Conservation (phyloP, 441 rosid genomes). For the Pelargonium fulgidum region DNA sequence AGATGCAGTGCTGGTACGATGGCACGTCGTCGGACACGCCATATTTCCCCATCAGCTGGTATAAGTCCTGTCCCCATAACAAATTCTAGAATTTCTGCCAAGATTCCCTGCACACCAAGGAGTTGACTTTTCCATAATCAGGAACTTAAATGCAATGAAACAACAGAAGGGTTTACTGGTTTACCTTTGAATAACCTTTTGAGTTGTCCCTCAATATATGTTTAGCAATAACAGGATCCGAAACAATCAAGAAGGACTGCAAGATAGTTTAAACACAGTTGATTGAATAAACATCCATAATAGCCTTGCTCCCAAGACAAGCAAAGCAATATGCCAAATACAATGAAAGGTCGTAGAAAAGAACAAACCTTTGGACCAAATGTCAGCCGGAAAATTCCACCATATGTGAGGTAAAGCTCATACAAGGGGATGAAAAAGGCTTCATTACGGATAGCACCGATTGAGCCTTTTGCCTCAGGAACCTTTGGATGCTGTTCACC, state of each 20-base stretch:
- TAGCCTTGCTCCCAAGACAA: background rate
- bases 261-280: constrained; percentile 12
- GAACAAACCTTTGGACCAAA: constrained; percentile 90
- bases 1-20: constrained; percentile 93
- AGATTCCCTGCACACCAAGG: constrained; percentile 55
- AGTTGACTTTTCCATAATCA: constrained; percentile 13
- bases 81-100: constrained; percentile 93
- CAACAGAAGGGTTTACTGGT: constrained; percentile 4
- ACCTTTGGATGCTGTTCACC: constrained; percentile 49
- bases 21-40: constrained; percentile 91
- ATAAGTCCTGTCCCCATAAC: constrained; percentile 98
- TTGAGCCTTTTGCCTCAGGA: constrained; percentile 76
- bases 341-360: background rate
- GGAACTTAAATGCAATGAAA: constrained; percentile 1
- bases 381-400: constrained; percentile 84
- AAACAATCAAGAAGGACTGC: constrained; percentile 89
- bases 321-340: background rate
- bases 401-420: constrained; percentile 85
- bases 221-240: constrained; percentile 90
- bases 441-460: constrained; percentile 60
- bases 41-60: constrained; percentile 94
- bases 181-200: constrained; percentile 85
- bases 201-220: constrained; percentile 81
- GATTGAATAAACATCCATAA: constrained; percentile 2
- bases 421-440: constrained; percentile 90